Conservation (phyloP, 345 rosid species). For the Barbarea vulgaris region DNA sequence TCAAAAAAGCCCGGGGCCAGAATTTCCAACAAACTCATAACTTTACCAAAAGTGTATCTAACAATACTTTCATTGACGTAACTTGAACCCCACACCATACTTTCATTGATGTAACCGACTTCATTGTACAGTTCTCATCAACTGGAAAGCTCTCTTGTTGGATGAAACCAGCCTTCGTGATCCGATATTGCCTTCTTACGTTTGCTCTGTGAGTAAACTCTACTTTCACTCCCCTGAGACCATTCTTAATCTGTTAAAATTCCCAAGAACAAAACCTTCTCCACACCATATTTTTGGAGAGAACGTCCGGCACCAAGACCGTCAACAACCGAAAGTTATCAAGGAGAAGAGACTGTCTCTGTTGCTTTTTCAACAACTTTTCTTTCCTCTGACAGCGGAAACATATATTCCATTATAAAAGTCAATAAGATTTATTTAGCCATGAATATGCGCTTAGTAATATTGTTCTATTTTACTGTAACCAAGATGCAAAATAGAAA, state of each 20-base stretch:
- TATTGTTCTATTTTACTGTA: slow-evolving; percentile 7
- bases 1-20: slow-evolving; percentile 13
- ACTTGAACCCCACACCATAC: too few species aligned
- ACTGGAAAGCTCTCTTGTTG: too few species aligned
- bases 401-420: neutral
- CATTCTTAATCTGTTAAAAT: too few species aligned
- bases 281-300: too few species aligned
- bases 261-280: too few species aligned
- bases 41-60: slow-evolving; percentile 92
- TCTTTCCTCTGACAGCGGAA: slow-evolving; percentile 38
- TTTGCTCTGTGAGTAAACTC: too few species aligned
- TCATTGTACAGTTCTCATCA: too few species aligned
- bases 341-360: slow-evolving; percentile 93
- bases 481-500: slow-evolving; percentile 9
- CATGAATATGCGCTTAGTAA: neutral
- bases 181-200: too few species aligned
- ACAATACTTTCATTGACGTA: too few species aligned
- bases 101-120: too few species aligned
- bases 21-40: slow-evolving; percentile 17
- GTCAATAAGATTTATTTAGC: slow-evolving; percentile 8
- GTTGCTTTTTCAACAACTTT: slow-evolving; percentile 70
- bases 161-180: too few species aligned
- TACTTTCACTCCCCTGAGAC: too few species aligned
- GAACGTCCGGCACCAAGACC: slow-evolving; percentile 92
- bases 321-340: slow-evolving; percentile 74